Percentiles rank a stretch among this genome's conserved stretches.
These are phyloP conservation scores for Stramenopiles sp. DNA, from an alignment of 352 stramenopile genomes.

Conservation along the genomic window DNA sequence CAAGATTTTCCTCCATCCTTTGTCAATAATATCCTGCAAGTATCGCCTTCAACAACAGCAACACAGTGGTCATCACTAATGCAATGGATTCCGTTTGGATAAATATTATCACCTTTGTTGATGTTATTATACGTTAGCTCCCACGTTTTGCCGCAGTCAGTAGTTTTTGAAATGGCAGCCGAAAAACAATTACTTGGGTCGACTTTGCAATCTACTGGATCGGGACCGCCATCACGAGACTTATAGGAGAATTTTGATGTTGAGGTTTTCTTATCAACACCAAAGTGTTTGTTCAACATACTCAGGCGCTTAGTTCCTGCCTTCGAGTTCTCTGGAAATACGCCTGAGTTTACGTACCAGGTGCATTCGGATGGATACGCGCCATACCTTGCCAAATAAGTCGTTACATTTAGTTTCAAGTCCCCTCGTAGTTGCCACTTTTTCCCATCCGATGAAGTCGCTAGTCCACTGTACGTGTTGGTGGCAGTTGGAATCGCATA, in stretches of 20 bases:
- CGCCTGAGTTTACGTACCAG: neutral
- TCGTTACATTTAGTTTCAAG: neutral
- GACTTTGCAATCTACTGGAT: neutral
- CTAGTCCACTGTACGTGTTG: neutral
- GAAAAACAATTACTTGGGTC: neutral
- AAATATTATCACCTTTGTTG: constrained; percentile 11
- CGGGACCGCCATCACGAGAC: no score
- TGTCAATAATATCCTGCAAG: neutral
- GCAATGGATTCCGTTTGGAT: constrained; percentile 2
- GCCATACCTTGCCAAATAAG: neutral
- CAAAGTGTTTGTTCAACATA: neutral
- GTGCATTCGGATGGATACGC: neutral
- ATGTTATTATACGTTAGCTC: neutral
- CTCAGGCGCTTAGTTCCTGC: neutral
- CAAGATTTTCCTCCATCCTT: neutral
- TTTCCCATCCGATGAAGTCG: neutral
- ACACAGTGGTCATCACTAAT: neutral
- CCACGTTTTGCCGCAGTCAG: constrained; percentile 2
- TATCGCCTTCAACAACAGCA: neutral
- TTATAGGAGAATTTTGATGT: neutral
- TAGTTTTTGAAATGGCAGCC: constrained; percentile 1
- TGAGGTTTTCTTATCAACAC: neutral
- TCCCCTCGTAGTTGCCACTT: neutral
- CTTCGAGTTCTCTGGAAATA: neutral
- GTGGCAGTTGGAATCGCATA: neutral